A percentile compares a stretch with the other conserved stretches of the same genome.
Conservation (phyloP, 2,329 filamentous ascomycete genomes). For the Aspergillus pseudoterreus region DNA sequence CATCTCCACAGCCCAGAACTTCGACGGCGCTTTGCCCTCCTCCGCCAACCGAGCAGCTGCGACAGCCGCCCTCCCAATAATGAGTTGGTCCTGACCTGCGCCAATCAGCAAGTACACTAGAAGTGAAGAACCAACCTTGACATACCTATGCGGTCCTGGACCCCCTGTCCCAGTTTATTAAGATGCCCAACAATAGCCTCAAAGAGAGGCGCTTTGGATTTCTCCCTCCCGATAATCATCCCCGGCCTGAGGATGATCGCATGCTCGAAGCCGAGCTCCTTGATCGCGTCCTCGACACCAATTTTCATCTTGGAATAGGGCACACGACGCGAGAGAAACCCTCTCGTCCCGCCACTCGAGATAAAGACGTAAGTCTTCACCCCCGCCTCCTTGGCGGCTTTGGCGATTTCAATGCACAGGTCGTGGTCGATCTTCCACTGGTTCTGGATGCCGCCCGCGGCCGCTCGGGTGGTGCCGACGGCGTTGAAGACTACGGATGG, state of each 20-base stretch:
- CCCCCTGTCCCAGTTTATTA: conserved; percentile 19
- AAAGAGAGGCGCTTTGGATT: conserved; percentile 16
- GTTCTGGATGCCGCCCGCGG: conserved; percentile 30
- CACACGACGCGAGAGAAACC: conserved; percentile 23
- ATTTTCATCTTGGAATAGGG: conserved; percentile 38
- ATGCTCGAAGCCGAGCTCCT: conserved; percentile 33
- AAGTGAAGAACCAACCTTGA: background rate
- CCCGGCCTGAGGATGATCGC: conserved; percentile 34
- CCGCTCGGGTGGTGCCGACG: conserved; percentile 32
- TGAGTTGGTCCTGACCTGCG: conserved; percentile 24
- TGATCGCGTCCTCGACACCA: conserved; percentile 34
- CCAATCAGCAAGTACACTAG: conserved; percentile 1
- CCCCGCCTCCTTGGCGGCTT: conserved; percentile 32
- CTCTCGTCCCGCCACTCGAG: conserved; percentile 31
- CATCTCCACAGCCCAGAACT: conserved; percentile 27
- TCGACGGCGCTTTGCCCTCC: conserved; percentile 25
- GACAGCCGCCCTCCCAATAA: conserved; percentile 27
- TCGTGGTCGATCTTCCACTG: conserved; percentile 40
- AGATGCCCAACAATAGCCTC: conserved; percentile 20
- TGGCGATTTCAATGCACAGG: conserved; percentile 31
- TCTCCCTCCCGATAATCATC: conserved; percentile 28
- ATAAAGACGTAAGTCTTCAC: conserved; percentile 35
- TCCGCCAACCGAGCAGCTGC: conserved; percentile 22
- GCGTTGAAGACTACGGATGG: conserved; percentile 29
- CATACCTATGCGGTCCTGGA: conserved; percentile 29